These are phyloP conservation scores for Thamnidium elegans DNA, from an alignment of 192 early-diverging fungal genomes.

Conservation along the genomic window DNA sequence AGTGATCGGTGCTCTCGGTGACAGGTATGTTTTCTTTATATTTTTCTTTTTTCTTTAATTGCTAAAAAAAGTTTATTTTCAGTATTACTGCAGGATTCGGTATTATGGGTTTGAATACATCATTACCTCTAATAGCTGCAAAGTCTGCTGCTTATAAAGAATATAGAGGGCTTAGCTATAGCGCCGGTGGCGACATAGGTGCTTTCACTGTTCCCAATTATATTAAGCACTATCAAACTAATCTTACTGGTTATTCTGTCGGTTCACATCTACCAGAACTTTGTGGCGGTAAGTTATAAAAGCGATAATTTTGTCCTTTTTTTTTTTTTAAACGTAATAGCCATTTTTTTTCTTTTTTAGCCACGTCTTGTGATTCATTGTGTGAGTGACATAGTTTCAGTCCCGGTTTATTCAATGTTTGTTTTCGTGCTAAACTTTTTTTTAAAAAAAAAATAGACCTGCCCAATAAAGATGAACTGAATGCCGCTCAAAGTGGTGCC, in stretches of 20 bases:
- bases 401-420: not conserved
- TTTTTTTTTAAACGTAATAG: not conserved
- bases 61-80: not conserved
- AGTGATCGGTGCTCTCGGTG: conserved; percentile 53
- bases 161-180: conserved; percentile 49
- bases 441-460: conserved; percentile 1
- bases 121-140: conserved; percentile 23
- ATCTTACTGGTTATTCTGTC: conserved; percentile 37
- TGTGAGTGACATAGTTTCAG: conserved; percentile 1
- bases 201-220: conserved; percentile 44
- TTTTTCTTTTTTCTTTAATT: not conserved
- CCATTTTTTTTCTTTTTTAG: not conserved
- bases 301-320: not conserved
- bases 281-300: conserved; percentile 2
- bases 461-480: conserved; percentile 27
- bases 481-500: conserved; percentile 55
- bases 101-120: conserved; percentile 33
- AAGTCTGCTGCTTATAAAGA: conserved; percentile 25
- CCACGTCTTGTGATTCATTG: not conserved
- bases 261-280: conserved; percentile 42
- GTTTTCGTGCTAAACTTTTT: not conserved
- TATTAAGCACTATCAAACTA: conserved; percentile 39
- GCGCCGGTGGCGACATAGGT: conserved; percentile 48
- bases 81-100: conserved; percentile 54
- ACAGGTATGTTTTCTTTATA: conserved; percentile 24